Evolutionary conservation across 2,329 filamentous ascomycete genomes (phyloP).

Genomic region (Arthrobotrys pseudoclavata): DNA sequence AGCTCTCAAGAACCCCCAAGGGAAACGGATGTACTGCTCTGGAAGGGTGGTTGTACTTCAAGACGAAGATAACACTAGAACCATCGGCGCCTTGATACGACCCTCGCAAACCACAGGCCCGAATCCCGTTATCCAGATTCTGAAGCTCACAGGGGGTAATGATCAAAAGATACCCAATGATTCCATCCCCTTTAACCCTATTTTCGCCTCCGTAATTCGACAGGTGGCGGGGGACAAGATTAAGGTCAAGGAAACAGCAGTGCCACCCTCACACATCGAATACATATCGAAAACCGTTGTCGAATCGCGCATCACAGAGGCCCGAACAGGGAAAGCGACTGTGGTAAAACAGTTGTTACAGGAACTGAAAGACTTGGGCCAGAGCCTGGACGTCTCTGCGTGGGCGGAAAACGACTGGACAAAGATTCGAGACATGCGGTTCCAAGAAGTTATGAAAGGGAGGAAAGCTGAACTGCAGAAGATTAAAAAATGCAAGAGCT

Average conservation of each 20-base stretch:
- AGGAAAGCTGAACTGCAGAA: constrained; percentile 75
- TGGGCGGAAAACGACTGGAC: constrained; percentile 89
- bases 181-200: constrained; percentile 79
- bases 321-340: constrained; percentile 68
- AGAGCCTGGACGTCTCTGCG: constrained; percentile 78
- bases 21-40: constrained; percentile 81
- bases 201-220: constrained; percentile 77
- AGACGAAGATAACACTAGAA: constrained; percentile 61
- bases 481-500: constrained; percentile 76
- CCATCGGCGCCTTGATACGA: constrained; percentile 58
- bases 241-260: constrained; percentile 72
- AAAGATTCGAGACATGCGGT: constrained; percentile 83
- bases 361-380: constrained; percentile 77
- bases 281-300: constrained; percentile 80
- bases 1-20: constrained; percentile 83
- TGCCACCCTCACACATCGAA: constrained; percentile 84
- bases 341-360: constrained; percentile 75
- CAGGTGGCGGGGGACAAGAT: constrained; percentile 76
- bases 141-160: constrained; percentile 60
- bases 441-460: constrained; percentile 83
- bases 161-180: constrained; percentile 60
- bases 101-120: constrained; percentile 77
- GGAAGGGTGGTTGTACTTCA: constrained; percentile 87
- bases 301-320: constrained; percentile 68
- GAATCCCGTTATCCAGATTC: constrained; percentile 60